Percentiles rank a stretch among this genome's conserved stretches.
These are phyloP conservation scores for Pichia californica DNA, from an alignment of 805 yeast species.

Conservation along the genomic window DNA sequence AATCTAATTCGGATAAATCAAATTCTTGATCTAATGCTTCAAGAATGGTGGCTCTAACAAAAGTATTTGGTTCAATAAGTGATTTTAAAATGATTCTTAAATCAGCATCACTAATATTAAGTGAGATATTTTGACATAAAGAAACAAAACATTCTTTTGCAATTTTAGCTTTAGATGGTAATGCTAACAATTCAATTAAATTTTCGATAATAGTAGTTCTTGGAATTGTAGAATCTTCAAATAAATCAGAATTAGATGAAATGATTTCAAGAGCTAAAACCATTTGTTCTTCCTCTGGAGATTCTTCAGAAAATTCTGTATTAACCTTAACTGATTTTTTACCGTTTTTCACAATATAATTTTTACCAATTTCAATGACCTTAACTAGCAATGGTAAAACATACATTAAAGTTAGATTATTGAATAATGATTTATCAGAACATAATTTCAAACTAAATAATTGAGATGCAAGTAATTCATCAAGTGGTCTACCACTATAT, in stretches of 20 bases:
- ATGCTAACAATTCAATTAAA: conserved; percentile 57
- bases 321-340: conserved; percentile 43
- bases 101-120: conserved; percentile 52
- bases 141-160: conserved; percentile 80
- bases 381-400: conserved; percentile 66
- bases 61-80: conserved; percentile 52
- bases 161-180: conserved; percentile 72
- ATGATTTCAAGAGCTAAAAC: conserved; percentile 71
- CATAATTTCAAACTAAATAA: conserved; percentile 70
- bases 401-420: conserved; percentile 62
- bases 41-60: conserved; percentile 72
- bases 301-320: conserved; percentile 72
- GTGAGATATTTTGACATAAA: conserved; percentile 68
- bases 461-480: conserved; percentile 54
- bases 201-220: conserved; percentile 57
- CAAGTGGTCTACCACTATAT: conserved; percentile 44
- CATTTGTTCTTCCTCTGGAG: conserved; percentile 82
- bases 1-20: conserved; percentile 41
- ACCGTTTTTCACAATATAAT: conserved; percentile 45
- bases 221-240: conserved; percentile 63
- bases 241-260: conserved; percentile 58
- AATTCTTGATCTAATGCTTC: conserved; percentile 86
- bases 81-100: conserved; percentile 50
- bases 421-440: conserved; percentile 67
- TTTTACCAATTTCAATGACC: conserved; percentile 62